Conservation (phyloP, 306 rosid species). For the Senna siamea region DNA sequence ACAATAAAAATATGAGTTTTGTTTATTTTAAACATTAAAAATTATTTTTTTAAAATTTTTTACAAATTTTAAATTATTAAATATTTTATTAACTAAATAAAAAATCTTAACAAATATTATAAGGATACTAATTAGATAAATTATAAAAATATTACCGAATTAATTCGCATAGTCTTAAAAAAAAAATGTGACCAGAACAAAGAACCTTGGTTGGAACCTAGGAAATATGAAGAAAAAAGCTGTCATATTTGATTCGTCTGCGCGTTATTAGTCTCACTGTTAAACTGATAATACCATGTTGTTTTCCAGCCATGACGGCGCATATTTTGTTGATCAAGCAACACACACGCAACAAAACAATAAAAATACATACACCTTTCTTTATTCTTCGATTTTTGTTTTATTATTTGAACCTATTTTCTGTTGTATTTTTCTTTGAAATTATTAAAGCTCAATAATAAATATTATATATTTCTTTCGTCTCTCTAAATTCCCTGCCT, state of each 20-base stretch:
- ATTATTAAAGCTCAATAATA: neutral
- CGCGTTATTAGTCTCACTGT: neutral
- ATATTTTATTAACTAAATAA: too few relatives aligned
- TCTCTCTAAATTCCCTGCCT: neutral
- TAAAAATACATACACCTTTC: neutral
- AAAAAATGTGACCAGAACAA: neutral
- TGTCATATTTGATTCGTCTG: neutral
- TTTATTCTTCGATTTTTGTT: neutral
- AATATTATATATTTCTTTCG: neutral
- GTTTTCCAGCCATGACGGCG: slow-evolving; percentile 30
- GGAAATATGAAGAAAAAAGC: neutral
- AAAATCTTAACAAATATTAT: too few relatives aligned
- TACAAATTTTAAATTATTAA: too few relatives aligned
- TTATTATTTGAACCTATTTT: neutral
- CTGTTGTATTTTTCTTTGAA: neutral
- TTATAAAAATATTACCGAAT: neutral
- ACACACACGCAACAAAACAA: neutral
- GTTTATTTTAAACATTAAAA: too few relatives aligned
- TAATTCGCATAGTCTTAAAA: neutral
- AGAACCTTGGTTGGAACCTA: neutral
- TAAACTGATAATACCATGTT: neutral
- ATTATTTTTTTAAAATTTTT: too few relatives aligned
- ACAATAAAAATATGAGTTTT: too few relatives aligned
- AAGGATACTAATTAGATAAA: too few relatives aligned
- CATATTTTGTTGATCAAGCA: neutral